Evolutionary conservation across 2,329 filamentous ascomycete species (phyloP).

Genomic region (Fusarium nurragi): DNA sequence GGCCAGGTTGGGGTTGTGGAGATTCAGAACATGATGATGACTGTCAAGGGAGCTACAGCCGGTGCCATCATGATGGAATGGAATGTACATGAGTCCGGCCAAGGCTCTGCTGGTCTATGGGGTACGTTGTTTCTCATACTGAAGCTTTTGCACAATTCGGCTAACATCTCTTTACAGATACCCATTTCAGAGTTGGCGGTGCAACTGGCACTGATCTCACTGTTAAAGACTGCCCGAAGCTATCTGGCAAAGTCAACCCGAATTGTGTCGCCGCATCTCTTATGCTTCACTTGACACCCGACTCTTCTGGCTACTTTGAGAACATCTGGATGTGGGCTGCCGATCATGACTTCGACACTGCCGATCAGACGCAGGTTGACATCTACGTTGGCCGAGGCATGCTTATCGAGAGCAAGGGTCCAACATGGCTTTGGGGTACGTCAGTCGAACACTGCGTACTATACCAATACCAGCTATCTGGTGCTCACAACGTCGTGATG

Average conservation of each 20-base stretch:
- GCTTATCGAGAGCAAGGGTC: constrained; percentile 45
- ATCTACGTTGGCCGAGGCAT: constrained; percentile 51
- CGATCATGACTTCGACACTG: constrained; percentile 52
- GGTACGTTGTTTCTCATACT: constrained; percentile 32
- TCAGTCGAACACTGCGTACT: constrained; percentile 47
- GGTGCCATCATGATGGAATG: neutral
- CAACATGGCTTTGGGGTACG: constrained; percentile 46
- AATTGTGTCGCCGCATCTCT: constrained; percentile 69
- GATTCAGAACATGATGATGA: neutral
- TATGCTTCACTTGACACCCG: constrained; percentile 48
- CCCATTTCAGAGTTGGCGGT: neutral
- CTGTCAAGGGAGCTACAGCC: neutral
- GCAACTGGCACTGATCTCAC: constrained; percentile 33
- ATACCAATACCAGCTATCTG: neutral
- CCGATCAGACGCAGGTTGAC: constrained; percentile 40
- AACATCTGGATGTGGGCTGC: neutral
- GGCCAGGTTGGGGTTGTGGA: neutral
- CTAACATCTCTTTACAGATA: neutral
- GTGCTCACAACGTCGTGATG: neutral
- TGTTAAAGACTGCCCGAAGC: constrained; percentile 35
- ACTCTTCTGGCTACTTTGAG: neutral
- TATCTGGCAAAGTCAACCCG: constrained; percentile 46
- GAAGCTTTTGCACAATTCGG: neutral
- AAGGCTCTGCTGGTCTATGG: constrained; percentile 62
- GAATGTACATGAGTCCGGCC: constrained; percentile 41